These are phyloP conservation scores for Takakia lepidozioides DNA, from an alignment of 225 moss, liverwort and hornwort species.

Conservation along the genomic window DNA sequence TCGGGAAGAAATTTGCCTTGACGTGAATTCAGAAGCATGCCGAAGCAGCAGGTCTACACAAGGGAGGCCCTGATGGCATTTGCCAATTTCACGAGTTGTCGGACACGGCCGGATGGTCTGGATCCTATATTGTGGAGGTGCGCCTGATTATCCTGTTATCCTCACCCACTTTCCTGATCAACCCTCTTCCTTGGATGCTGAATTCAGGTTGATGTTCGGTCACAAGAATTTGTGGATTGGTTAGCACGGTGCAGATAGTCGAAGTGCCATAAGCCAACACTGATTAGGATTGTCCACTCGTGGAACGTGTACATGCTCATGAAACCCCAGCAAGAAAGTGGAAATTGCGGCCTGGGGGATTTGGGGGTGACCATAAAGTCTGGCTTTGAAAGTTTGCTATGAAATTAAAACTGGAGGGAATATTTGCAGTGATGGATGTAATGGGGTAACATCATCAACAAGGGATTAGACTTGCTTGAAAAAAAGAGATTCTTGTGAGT, in stretches of 20 bases:
- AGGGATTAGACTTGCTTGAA: too few relatives aligned
- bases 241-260: background rate
- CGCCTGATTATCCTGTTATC: background rate
- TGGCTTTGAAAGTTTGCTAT: too few relatives aligned
- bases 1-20: too few relatives aligned
- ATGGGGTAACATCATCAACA: too few relatives aligned
- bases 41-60: too few relatives aligned
- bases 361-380: too few relatives aligned
- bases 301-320: too few relatives aligned
- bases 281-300: background rate
- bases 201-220: background rate
- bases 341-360: too few relatives aligned
- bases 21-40: too few relatives aligned
- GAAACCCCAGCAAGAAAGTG: too few relatives aligned
- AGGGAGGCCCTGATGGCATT: constrained; percentile 72
- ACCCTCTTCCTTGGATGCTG: background rate
- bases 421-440: too few relatives aligned
- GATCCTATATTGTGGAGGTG: constrained; percentile 94
- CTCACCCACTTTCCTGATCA: background rate
- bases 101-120: constrained; percentile 73
- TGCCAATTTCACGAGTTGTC: constrained; percentile 73
- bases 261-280: background rate
- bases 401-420: too few relatives aligned
- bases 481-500: constrained; percentile 4
- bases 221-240: background rate